phyloP scores from a whole-genome alignment of 140 eudicot genomes.

The Flaveria floridana region DNA sequence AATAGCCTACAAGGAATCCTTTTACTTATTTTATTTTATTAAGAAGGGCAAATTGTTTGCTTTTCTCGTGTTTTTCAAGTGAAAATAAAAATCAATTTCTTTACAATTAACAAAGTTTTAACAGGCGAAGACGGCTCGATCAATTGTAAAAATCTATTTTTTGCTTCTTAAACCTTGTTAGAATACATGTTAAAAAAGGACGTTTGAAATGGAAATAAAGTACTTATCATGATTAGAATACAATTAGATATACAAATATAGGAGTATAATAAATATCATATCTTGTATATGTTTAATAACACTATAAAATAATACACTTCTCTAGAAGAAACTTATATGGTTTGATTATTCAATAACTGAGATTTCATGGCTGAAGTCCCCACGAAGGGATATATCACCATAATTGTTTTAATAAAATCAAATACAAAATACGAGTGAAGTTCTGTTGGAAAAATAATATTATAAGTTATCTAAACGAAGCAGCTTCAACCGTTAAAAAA shows the following conservation, averaged over 20 bases:
- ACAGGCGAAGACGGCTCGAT: too few relatives aligned
- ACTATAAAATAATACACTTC: too few relatives aligned
- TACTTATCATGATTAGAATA: background rate
- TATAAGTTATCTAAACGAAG: too few relatives aligned
- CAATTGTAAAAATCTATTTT: too few relatives aligned
- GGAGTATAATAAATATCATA: background rate
- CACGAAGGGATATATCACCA: background rate
- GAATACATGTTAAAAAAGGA: too few relatives aligned
- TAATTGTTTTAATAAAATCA: too few relatives aligned
- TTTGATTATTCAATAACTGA: background rate
- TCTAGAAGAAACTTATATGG: background rate
- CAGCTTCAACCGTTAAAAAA: too few relatives aligned
- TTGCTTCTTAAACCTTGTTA: too few relatives aligned
- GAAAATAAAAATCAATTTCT: background rate
- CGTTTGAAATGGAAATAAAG: background rate
- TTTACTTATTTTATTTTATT: background rate
- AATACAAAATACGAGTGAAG: too few relatives aligned
- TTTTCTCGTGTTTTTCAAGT: background rate
- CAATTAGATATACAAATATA: background rate
- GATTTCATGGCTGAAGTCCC: slow-evolving; percentile 2
- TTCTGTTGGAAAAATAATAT: too few relatives aligned
- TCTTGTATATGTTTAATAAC: background rate
- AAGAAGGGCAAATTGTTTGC: background rate
- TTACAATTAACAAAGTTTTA: too few relatives aligned
- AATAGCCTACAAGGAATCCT: background rate